Percentiles rank a stretch among this genome's conserved stretches.
These are phyloP conservation scores for Boletellus dicymbophilus DNA, from an alignment of 1,284 basidiomycete genomes.

Conservation along the genomic window DNA sequence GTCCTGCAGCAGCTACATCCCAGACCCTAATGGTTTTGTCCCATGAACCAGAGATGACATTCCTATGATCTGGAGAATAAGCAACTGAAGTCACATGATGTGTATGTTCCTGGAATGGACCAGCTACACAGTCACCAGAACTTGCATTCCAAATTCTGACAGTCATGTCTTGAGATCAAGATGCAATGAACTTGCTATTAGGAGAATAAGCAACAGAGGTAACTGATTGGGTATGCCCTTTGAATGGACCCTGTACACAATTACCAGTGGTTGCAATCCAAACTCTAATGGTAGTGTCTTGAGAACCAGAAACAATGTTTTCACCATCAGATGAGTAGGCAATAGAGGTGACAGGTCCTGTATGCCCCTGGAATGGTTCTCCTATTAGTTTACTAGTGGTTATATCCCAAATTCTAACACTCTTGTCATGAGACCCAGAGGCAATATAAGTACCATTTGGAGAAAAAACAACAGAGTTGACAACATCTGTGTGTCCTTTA, in stretches of 20 bases:
- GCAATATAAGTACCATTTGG: neutral
- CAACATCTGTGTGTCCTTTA: neutral
- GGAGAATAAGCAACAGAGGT: neutral
- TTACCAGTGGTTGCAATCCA: neutral
- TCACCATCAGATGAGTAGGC: neutral
- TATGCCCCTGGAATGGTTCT: neutral
- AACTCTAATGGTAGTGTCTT: neutral
- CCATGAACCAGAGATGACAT: neutral
- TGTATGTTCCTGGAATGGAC: neutral
- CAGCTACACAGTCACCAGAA: neutral
- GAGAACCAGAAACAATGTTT: neutral
- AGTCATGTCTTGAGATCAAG: neutral
- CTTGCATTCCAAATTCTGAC: neutral
- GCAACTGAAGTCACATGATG: neutral
- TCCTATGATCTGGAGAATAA: neutral
- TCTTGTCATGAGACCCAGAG: neutral
- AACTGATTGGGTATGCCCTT: neutral
- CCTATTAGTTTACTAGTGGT: neutral
- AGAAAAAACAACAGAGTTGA: neutral
- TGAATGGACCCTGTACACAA: neutral
- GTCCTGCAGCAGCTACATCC: no score
- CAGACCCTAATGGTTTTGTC: neutral
- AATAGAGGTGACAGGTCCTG: neutral
- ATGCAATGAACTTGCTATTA: neutral
- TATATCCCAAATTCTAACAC: neutral